Base-by-base conservation (phyloP, 495 filamentous ascomycete genomes). In the Schizothecium vesticola region DNA sequence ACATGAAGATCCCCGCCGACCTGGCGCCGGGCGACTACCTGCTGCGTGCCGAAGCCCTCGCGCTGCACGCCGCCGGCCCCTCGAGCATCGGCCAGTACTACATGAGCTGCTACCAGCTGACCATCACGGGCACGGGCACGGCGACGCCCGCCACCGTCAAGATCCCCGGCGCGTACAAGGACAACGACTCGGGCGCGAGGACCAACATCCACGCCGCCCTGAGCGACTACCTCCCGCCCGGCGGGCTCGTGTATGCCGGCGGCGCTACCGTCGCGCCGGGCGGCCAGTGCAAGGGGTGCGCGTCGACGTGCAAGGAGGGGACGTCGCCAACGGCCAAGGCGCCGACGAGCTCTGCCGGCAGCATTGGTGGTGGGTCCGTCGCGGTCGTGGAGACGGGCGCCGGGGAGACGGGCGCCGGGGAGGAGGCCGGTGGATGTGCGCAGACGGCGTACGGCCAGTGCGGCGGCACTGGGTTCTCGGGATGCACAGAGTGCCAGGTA, bases 21-120 rank as follows among this genome's bases (percentile, higher is more conserved):
- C 72, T 85, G 28, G 74, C 78, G 3, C 69, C 78, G 8, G 84
- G 84, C 62, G 82, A 86, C 68, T 86, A 86, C 69, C 77, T 86
- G 3, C 72, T 86, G 25, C 78, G 84, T 22, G 84, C 82, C 55
- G 84, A 86, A 74, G 80, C 79, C 11, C 74, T 85, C 21, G 84
- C 84, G 6, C 76, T 86, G 31, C 84, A 86, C 68, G 76, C 81
- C 6, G 84, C 84, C 24, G 75, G 66, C n/a, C 70, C 69, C 55
- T 36, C 74, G 5, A 68, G 69, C 51, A 72, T 72, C 33, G 84
- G 79, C 3, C 84, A 86, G 73, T 82, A 85, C 68, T 85, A 86
- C 66, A 73, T 85, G 58, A 80, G 79, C 28, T 85, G 83, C 75
- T 85, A 81, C 74, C 83, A 85, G 74, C 72, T 83, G 12, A 78